A percentile compares a stretch with the other conserved stretches of the same genome.
These are phyloP conservation scores for Calonectria henricotiae DNA, from an alignment of 2,329 filamentous ascomycete species.

Conservation along the genomic window DNA sequence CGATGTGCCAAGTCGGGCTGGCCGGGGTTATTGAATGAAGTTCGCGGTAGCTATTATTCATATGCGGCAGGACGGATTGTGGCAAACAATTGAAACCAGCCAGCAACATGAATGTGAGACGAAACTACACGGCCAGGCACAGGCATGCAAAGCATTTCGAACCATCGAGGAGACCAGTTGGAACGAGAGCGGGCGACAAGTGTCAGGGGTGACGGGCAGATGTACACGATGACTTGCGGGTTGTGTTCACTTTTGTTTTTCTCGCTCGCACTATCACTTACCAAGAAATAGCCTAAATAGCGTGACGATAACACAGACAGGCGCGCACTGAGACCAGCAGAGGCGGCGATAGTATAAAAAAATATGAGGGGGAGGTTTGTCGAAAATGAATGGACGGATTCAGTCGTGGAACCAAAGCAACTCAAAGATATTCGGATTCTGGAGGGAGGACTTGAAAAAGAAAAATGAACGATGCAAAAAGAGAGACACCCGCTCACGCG, in stretches of 20 bases:
- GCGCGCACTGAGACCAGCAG: constrained; percentile 32
- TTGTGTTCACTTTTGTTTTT: constrained; percentile 10
- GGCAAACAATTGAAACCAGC: constrained; percentile 10
- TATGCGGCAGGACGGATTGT: constrained; percentile 5
- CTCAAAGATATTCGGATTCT: neutral
- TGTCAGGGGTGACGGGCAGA: constrained; percentile 5
- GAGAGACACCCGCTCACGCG: constrained; percentile 48
- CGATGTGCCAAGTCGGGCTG: constrained; percentile 17
- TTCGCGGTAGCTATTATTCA: constrained; percentile 1
- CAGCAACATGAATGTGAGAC: constrained; percentile 15
- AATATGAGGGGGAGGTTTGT: neutral
- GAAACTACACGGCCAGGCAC: constrained; percentile 26
- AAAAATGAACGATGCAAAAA: constrained; percentile 41
- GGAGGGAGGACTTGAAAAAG: constrained; percentile 33
- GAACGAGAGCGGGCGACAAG: neutral
- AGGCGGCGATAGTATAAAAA: constrained; percentile 25
- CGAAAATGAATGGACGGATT: constrained; percentile 38
- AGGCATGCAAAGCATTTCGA: constrained; percentile 25
- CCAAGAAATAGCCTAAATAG: constrained; percentile 5
- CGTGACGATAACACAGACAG: constrained; percentile 17
- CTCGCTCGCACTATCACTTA: constrained; percentile 19
- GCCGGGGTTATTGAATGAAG: constrained; percentile 21
- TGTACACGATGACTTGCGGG: neutral
- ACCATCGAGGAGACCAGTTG: neutral
- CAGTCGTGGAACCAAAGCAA: constrained; percentile 21